Conservation (phyloP, 345 rosid species). For the Atalantia buxifolia region DNA sequence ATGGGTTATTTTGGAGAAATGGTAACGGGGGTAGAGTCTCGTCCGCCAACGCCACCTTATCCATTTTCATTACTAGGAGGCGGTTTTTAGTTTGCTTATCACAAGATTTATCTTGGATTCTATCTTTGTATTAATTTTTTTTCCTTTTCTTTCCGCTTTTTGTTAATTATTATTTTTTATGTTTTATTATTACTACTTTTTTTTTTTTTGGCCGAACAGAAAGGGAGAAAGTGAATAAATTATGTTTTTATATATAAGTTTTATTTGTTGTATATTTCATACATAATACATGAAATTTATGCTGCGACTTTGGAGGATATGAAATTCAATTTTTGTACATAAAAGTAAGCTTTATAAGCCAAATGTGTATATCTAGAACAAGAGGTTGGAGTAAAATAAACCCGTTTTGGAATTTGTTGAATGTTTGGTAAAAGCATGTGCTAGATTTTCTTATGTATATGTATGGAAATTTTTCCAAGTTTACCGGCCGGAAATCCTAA, state of each 20-base stretch:
- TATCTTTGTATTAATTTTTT: conserved; percentile 18
- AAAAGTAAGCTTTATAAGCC: too few species aligned
- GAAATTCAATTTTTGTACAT: too few species aligned
- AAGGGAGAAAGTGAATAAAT: background rate
- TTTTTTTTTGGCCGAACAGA: background rate
- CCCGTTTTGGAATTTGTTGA: background rate
- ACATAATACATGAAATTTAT: too few species aligned
- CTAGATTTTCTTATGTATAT: background rate
- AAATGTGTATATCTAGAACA: too few species aligned
- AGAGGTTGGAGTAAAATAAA: too few species aligned
- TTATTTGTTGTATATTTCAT: background rate
- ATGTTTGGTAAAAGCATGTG: background rate
- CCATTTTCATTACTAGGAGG: conserved; percentile 78
- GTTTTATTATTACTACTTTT: background rate
- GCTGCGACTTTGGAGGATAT: too few species aligned
- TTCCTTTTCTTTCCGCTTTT: background rate
- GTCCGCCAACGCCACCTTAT: conserved; percentile 60
- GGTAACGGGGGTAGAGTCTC: conserved; percentile 39
- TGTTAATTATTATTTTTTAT: background rate
- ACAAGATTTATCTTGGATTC: conserved; percentile 27
- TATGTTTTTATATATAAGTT: background rate
- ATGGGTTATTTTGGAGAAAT: conserved; percentile 38
- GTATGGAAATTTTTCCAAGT: background rate
- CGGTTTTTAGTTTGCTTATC: conserved; percentile 48
- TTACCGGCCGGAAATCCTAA: background rate